Evolutionary conservation across 805 yeast species (phyloP), one percentile per base, ranked within the genome.

Genomic region (Sugiyamaella valdiviana): DNA sequence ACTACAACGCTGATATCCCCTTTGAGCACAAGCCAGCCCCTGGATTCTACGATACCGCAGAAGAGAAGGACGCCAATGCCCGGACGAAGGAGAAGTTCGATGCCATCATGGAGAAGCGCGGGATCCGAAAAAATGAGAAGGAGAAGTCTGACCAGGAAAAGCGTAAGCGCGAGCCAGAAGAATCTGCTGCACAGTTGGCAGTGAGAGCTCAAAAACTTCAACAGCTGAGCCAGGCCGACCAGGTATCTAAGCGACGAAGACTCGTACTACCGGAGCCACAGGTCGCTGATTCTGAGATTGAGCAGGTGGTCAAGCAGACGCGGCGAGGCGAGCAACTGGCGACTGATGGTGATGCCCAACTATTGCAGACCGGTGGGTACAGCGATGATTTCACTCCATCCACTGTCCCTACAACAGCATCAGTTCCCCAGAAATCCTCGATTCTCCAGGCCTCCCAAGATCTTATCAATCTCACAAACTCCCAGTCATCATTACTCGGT

Each of bases 1-100:
- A 90, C 62, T 88, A 86, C 63, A 86, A 83, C 61, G 83, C 80
- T 1, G 96, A 85, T 57, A 79, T 90, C 7, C 87, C 91, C 0
- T 83, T 85, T 58, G 93, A 89, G 58, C 81, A 79, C 51, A 66
- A 65, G 14, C 91, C 95, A 0, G 75, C 72, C 3, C 70, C 67
- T 0, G 96, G 96, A 0, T 65, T 78, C 17, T 85, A 82, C 61
- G 90, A 85, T 58, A 79, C 81, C 0, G 58, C 71, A 0, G 78
- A 75, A n/a, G 97, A 90, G 61, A 65, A 66, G 12, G 57, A 56
- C 12, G 52, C 54, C 2, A 79, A 81, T 50, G 32, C 36, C n/a
- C 35, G 43, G 6, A 74, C 70, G 1, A 63, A 70, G 39, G 51
- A 51, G 1, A 63, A 60, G 16, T 85, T 78, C 63, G 76, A 70